Evolutionary conservation across 768 basidiomycete genomes (phyloP).

Genomic region (Leccinum rimulosum): DNA sequence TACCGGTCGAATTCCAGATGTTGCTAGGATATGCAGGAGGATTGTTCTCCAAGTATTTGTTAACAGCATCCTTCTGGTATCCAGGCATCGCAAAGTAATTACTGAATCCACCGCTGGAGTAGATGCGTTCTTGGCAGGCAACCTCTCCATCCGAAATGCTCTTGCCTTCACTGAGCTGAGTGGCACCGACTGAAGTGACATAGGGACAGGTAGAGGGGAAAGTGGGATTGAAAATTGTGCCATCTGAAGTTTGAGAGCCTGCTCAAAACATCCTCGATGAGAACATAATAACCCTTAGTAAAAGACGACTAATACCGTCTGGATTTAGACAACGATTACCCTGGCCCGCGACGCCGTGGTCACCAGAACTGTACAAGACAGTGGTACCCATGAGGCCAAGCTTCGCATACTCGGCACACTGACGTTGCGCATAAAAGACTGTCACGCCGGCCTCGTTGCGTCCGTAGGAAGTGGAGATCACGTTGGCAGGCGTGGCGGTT

Average conservation of each 20-base stretch:
- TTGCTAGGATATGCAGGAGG: constrained; percentile 40
- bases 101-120: constrained; percentile 53
- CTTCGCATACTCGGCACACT: constrained; percentile 49
- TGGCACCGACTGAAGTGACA: constrained; percentile 67
- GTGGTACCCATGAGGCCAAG: constrained; percentile 51
- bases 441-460: constrained; percentile 38
- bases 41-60: constrained; percentile 39
- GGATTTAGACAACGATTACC: constrained; percentile 36
- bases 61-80: constrained; percentile 52
- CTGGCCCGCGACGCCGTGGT: constrained; percentile 40
- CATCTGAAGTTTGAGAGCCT: constrained; percentile 40
- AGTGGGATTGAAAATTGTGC: constrained; percentile 56
- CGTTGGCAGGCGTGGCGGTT: constrained; percentile 36
- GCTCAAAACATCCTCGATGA: not conserved
- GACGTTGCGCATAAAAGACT: constrained; percentile 35
- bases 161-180: constrained; percentile 43
- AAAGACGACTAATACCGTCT: constrained; percentile 26
- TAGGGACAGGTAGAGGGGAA: constrained; percentile 56
- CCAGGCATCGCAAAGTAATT: constrained; percentile 52
- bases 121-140: constrained; percentile 46
- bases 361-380: constrained; percentile 41
- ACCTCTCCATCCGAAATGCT: constrained; percentile 43
- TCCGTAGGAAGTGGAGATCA: constrained; percentile 42
- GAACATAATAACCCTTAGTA: not conserved
- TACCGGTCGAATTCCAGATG: constrained; percentile 47